Evolutionary conservation across 2,329 filamentous ascomycete genomes (phyloP).

Genomic region (Talaromyces marneffei): DNA sequence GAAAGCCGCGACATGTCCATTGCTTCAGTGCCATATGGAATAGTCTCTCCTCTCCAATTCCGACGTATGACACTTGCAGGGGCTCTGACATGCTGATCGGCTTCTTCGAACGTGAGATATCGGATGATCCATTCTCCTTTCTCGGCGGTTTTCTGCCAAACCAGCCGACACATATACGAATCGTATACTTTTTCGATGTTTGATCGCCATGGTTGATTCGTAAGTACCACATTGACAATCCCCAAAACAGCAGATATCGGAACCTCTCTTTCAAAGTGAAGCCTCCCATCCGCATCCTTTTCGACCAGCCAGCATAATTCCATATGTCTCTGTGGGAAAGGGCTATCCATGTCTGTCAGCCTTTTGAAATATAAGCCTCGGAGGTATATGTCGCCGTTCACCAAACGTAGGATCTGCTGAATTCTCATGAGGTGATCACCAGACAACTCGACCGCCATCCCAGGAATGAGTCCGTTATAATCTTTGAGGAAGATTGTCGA

Average conservation of each 20-base stretch:
- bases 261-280: constrained; percentile 34
- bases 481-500: not conserved
- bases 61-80: constrained; percentile 21
- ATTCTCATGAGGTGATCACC: constrained; percentile 41
- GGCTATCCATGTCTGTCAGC: constrained; percentile 26
- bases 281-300: constrained; percentile 24
- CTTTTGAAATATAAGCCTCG: constrained; percentile 35
- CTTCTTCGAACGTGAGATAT: constrained; percentile 27
- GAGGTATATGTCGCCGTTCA: constrained; percentile 25
- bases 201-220: constrained; percentile 43
- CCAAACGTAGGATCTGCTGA: constrained; percentile 28
- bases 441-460: constrained; percentile 33
- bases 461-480: constrained; percentile 18
- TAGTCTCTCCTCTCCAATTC: constrained; percentile 30
- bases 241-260: constrained; percentile 32
- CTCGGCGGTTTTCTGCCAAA: constrained; percentile 29
- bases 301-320: constrained; percentile 43
- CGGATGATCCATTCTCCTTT: constrained; percentile 24
- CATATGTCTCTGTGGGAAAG: constrained; percentile 35
- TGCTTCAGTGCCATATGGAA: constrained; percentile 24
- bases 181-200: constrained; percentile 17
- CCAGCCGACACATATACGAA: constrained; percentile 21
- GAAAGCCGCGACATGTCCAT: not conserved
- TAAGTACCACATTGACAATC: constrained; percentile 46
- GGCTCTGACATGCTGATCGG: constrained; percentile 20